Percentiles rank a stretch among this genome's conserved stretches.
phyloP scores from a whole-genome alignment of 2,329 filamentous ascomycete genomes.

The Penicillium sclerotiorum region DNA sequence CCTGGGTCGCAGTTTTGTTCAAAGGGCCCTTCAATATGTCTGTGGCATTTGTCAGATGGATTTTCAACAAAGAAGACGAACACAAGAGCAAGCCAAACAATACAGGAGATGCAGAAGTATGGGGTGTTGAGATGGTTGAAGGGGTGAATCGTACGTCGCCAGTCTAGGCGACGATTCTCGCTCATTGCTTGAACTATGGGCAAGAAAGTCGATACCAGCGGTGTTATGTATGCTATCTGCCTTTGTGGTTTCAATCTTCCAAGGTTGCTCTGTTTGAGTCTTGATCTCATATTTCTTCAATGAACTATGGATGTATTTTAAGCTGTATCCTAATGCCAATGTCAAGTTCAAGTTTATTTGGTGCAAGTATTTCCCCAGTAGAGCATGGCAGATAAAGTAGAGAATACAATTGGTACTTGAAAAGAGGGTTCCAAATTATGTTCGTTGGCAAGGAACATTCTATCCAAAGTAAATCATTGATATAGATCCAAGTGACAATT shows the following conservation, averaged over 20 bases:
- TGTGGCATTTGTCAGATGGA: neutral
- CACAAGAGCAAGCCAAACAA: no score
- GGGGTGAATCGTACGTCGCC: no score
- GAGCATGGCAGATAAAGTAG: no score
- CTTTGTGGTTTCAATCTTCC: neutral
- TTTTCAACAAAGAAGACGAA: neutral
- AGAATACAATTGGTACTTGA: no score
- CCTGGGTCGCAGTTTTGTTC: neutral
- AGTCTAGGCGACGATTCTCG: neutral
- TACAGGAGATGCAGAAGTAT: no score
- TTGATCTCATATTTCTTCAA: neutral
- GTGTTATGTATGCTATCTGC: neutral
- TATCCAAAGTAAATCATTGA: neutral
- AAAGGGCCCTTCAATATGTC: neutral
- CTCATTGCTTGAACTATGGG: no score
- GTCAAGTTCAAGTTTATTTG: no score
- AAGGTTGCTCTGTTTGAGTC: neutral
- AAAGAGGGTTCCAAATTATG: neutral
- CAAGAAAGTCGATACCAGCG: no score
- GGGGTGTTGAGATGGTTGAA: no score
- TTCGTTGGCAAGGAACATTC: neutral
- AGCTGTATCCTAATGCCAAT: no score
- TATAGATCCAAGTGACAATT: neutral
- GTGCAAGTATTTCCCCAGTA: no score
- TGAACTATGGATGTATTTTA: neutral